Evolutionary conservation across 352 stramenopile genomes (phyloP).

Genomic region (Phytopythium oedochilum): DNA sequence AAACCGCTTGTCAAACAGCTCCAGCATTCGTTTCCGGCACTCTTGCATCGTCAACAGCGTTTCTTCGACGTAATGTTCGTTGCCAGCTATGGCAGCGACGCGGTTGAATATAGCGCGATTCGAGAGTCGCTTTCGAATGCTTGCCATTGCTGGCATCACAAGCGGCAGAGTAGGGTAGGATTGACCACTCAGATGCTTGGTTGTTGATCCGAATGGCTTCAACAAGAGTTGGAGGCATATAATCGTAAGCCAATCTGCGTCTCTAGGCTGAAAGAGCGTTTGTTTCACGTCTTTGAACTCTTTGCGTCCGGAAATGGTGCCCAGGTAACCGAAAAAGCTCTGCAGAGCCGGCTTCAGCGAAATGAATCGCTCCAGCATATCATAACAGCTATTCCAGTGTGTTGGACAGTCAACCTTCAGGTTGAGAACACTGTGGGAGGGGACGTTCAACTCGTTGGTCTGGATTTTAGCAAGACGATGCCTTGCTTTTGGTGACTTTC

Average conservation of each 20-base stretch:
- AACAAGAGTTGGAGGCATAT: background rate
- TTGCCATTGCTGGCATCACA: background rate
- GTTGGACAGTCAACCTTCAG: background rate
- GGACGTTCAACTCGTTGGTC: background rate
- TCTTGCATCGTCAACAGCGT: background rate
- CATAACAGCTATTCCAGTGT: background rate
- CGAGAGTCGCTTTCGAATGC: background rate
- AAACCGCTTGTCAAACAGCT: background rate
- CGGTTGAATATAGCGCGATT: background rate
- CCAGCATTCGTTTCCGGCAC: background rate
- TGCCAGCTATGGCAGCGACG: background rate
- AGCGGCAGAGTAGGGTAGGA: background rate
- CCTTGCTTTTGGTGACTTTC: too few species aligned
- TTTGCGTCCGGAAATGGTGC: background rate
- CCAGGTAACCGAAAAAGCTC: background rate
- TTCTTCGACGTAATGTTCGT: background rate
- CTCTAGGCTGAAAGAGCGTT: background rate
- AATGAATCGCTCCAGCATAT: background rate
- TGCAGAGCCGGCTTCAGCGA: background rate
- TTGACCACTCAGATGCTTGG: background rate
- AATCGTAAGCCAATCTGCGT: background rate
- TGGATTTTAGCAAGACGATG: background rate
- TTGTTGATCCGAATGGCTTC: background rate
- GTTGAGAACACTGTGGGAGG: background rate
- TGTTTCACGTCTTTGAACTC: background rate